Base-by-base conservation (phyloP, 2,329 filamentous ascomycete genomes). In the Aspergillus hiratsukae region DNA sequence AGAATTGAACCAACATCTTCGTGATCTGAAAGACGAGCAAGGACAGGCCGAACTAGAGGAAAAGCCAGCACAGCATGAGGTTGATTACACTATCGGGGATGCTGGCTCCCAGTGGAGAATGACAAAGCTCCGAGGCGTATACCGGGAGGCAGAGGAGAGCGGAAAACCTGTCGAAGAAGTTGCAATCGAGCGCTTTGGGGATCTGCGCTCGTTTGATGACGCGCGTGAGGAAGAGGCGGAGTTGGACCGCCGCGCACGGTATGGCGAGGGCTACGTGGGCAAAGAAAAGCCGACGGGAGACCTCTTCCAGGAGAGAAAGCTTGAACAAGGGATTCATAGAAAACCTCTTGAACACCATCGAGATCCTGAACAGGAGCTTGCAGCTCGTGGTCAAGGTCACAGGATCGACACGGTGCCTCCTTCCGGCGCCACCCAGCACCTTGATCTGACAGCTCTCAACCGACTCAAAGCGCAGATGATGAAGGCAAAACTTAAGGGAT, bases 141-240 rank as follows among this genome's bases (percentile, higher is more conserved):
- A 96, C 72, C 83, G 84, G 27, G 83, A 87, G 53, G 90, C 91
- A 0, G 82, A 95, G 63, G 87, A 94, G 65, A 86, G 80, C 0
- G 87, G 86, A 0, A 81, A 81, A n/a, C 66, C 83, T 0, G 80
- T 95, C 0, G 93, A 97, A 6, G 90, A 96, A 1, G 79, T 97
- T 50, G 94, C 92, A 0, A 66, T 89, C 40, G 89, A 96, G 64
- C 83, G 90, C 11, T 97, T 89, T 68, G 93, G 92, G 1, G 86
- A 85, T 62, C 69, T 99, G 17, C 83, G 87, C 27, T 87, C 89
- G 14, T 99, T 97, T 66, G 94, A 99, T 66, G 89, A 96, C 66
- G 92, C 91, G 3, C 82, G 92, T 48, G 94, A 99, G 70, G 95
- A 99, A 72, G 88, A 93, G 72, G 85, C 86, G n/a, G 94, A 99